Conservation (phyloP, 2,329 filamentous ascomycete species). For the Penicillium decumbens region DNA sequence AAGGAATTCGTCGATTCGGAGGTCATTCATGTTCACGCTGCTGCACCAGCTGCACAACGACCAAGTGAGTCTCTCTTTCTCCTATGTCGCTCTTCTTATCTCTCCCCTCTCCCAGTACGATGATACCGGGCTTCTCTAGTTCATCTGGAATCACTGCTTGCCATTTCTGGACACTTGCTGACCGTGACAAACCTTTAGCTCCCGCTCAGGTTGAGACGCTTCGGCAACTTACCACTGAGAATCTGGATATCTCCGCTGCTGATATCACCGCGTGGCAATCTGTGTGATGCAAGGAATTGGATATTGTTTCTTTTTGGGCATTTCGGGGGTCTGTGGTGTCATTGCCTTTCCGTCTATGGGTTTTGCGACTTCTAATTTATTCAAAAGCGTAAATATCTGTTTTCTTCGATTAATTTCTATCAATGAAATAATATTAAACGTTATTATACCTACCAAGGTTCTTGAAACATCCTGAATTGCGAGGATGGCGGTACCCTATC, state of each 20-base stretch:
- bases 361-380: background rate
- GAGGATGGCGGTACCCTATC: background rate
- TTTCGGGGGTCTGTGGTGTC: slow-evolving; percentile 7
- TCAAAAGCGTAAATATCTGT: background rate
- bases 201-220: slow-evolving; percentile 23
- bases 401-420: background rate
- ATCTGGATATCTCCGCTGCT: slow-evolving; percentile 29
- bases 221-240: slow-evolving; percentile 27
- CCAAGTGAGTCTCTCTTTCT: slow-evolving; percentile 27
- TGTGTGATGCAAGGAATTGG: slow-evolving; percentile 8
- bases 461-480: background rate
- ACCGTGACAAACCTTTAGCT: slow-evolving; percentile 19
- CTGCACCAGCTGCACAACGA: slow-evolving; percentile 23
- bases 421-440: background rate
- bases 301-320: background rate
- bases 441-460: background rate
- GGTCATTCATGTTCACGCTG: slow-evolving; percentile 28
- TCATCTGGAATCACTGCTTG: background rate
- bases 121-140: background rate
- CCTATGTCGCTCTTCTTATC: background rate
- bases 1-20: slow-evolving; percentile 30
- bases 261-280: slow-evolving; percentile 32
- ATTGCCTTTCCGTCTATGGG: background rate
- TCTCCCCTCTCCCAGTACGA: background rate
- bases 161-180: slow-evolving; percentile 12